These are phyloP conservation scores for Didymella glomerata DNA, from an alignment of 2,329 filamentous ascomycete genomes.

Conservation along the genomic window DNA sequence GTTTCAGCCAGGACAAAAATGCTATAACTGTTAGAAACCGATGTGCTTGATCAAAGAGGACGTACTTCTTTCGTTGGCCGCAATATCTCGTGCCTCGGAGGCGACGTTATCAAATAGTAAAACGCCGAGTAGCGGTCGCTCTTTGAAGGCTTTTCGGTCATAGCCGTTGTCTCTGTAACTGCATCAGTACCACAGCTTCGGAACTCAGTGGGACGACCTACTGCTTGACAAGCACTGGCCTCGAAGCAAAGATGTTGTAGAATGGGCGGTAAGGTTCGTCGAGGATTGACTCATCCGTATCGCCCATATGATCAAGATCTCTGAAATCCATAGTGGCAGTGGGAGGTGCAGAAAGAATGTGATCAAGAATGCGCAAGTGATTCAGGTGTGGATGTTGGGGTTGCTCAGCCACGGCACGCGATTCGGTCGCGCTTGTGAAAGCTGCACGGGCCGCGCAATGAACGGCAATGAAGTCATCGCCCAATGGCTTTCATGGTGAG, in stretches of 20 bases:
- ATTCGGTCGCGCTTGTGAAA: slow-evolving; percentile 14
- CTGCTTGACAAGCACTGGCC: slow-evolving; percentile 59
- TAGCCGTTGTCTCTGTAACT: slow-evolving; percentile 52
- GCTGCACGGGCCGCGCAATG: slow-evolving; percentile 18
- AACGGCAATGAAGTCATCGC: slow-evolving; percentile 18
- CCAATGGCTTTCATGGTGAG: slow-evolving; percentile 4
- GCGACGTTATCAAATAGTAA: slow-evolving; percentile 77
- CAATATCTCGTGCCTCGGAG: slow-evolving; percentile 79
- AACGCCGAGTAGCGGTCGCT: slow-evolving; percentile 70
- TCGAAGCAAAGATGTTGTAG: slow-evolving; percentile 59
- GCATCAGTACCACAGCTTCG: slow-evolving; percentile 6
- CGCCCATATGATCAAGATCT: slow-evolving; percentile 35
- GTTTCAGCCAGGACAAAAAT: slow-evolving; percentile 89
- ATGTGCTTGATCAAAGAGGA: slow-evolving; percentile 15
- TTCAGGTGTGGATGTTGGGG: not conserved
- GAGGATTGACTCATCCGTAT: slow-evolving; percentile 43
- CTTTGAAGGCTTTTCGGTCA: slow-evolving; percentile 61
- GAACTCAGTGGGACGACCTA: slow-evolving; percentile 22
- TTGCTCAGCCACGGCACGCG: slow-evolving; percentile 8
- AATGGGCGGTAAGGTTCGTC: slow-evolving; percentile 59
- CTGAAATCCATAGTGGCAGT: slow-evolving; percentile 45
- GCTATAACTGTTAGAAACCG: slow-evolving; percentile 43
- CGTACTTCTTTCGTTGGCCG: slow-evolving; percentile 76
- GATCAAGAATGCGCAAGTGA: not conserved
- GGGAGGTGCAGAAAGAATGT: not conserved